These are phyloP conservation scores for Candida glaebosa DNA, from an alignment of 805 yeast genomes.

Conservation along the genomic window DNA sequence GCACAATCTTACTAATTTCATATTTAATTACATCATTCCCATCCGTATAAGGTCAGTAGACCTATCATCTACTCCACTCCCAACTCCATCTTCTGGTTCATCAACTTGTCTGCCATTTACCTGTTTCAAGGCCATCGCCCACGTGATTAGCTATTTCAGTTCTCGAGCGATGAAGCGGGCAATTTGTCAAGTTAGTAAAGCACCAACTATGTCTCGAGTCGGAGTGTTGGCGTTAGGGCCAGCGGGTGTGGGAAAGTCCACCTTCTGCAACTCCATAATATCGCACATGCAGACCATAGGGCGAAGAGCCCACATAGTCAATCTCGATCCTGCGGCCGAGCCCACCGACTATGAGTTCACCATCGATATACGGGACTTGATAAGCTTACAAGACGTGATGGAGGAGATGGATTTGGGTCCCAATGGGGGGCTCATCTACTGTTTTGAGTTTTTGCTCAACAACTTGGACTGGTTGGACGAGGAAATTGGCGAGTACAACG, in stretches of 20 bases:
- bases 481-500: slow-evolving; percentile 92
- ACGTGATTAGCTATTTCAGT: too few species aligned
- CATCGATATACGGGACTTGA: slow-evolving; percentile 86
- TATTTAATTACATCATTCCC: too few species aligned
- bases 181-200: too few species aligned
- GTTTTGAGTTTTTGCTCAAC: slow-evolving; percentile 85
- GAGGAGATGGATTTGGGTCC: slow-evolving; percentile 93
- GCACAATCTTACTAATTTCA: too few species aligned
- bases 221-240: slow-evolving; percentile 95
- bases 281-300: slow-evolving; percentile 88
- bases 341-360: slow-evolving; percentile 89
- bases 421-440: slow-evolving; percentile 89
- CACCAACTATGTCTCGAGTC: slow-evolving; percentile 97
- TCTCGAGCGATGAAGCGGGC: too few species aligned
- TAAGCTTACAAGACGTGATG: slow-evolving; percentile 90
- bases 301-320: slow-evolving; percentile 90
- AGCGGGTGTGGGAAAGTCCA: slow-evolving; percentile 94
- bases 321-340: slow-evolving; percentile 96
- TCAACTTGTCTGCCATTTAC: too few species aligned
- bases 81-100: too few species aligned
- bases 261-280: slow-evolving; percentile 86
- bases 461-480: slow-evolving; percentile 97
- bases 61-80: too few species aligned
- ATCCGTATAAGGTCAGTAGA: too few species aligned
- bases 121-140: too few species aligned